Evolutionary conservation across 257 asterid species (phyloP).

Genomic region (Mitragyna speciosa): DNA sequence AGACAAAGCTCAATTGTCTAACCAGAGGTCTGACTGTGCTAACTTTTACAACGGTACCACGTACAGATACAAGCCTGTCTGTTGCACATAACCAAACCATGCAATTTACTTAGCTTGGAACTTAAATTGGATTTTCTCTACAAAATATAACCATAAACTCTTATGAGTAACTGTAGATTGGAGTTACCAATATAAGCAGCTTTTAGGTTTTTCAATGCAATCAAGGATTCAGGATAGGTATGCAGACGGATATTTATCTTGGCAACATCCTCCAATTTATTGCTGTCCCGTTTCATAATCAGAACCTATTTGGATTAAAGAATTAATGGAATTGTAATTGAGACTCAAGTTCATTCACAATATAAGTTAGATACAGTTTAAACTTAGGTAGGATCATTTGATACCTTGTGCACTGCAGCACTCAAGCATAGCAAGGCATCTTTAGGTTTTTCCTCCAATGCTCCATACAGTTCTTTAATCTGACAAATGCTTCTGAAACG

Average conservation of each 20-base stretch:
- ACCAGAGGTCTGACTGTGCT: constrained; percentile 90
- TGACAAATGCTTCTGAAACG: constrained; percentile 63
- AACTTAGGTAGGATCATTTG: not conserved
- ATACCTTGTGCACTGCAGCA: constrained; percentile 86
- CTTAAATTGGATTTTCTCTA: not conserved
- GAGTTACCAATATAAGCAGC: constrained; percentile 92
- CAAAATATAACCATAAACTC: not conserved
- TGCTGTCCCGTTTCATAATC: constrained; percentile 37
- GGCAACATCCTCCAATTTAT: constrained; percentile 36
- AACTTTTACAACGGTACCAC: constrained; percentile 84
- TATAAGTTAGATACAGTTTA: not conserved
- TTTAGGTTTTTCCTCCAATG: constrained; percentile 68
- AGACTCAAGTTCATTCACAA: not conserved
- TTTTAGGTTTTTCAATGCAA: constrained; percentile 92
- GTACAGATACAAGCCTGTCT: constrained; percentile 88
- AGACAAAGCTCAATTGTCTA: constrained; percentile 76
- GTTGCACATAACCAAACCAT: constrained; percentile 21
- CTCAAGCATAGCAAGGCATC: constrained; percentile 79
- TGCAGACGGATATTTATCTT: constrained; percentile 74
- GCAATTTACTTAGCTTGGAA: constrained; percentile 16
- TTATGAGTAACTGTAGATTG: not conserved
- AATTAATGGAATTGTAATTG: constrained; percentile 1
- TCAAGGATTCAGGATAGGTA: constrained; percentile 74
- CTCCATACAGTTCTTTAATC: constrained; percentile 47
- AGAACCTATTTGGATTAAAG: constrained; percentile 41